Conservation (phyloP, 2,329 filamentous ascomycete species). For the Aspergillus proliferans region DNA sequence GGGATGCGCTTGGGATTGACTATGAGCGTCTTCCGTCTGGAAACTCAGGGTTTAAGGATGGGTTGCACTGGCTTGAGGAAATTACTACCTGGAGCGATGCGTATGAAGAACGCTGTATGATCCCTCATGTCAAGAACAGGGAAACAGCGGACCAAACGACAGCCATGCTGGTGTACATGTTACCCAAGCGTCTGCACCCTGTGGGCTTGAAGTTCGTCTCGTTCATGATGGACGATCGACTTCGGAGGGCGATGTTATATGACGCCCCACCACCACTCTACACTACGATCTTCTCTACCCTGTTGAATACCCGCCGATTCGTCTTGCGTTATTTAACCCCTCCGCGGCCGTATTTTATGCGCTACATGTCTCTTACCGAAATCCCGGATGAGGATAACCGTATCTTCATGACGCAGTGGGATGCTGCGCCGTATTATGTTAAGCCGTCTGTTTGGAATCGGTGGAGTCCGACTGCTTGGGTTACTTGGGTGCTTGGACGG, state of each 20-base stretch:
- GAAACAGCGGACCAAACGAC: slow-evolving; percentile 55
- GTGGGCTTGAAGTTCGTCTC: slow-evolving; percentile 48
- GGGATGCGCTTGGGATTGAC: slow-evolving; percentile 62
- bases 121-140: slow-evolving; percentile 46
- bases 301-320: slow-evolving; percentile 50
- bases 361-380: slow-evolving; percentile 36
- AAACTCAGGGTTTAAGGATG: slow-evolving; percentile 41
- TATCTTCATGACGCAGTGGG: slow-evolving; percentile 47
- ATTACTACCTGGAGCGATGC: slow-evolving; percentile 44
- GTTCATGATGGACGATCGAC: slow-evolving; percentile 57
- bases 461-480: slow-evolving; percentile 54
- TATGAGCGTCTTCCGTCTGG: slow-evolving; percentile 42
- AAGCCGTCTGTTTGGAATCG: slow-evolving; percentile 55
- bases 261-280: slow-evolving; percentile 32
- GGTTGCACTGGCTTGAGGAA: slow-evolving; percentile 49
- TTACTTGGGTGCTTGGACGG: slow-evolving; percentile 42
- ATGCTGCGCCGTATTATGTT: slow-evolving; percentile 61
- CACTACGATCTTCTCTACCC: slow-evolving; percentile 36
- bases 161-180: slow-evolving; percentile 54
- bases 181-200: slow-evolving; percentile 41
- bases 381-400: slow-evolving; percentile 50
- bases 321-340: slow-evolving; percentile 53
- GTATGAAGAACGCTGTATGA: slow-evolving; percentile 58
- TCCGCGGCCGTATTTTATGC: slow-evolving; percentile 48
- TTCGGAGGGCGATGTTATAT: slow-evolving; percentile 58